Percentiles rank a stretch among this genome's conserved stretches.
Evolutionary conservation across 1,284 basidiomycete species (phyloP).

Genomic region (Sphaerobolus stellatus): DNA sequence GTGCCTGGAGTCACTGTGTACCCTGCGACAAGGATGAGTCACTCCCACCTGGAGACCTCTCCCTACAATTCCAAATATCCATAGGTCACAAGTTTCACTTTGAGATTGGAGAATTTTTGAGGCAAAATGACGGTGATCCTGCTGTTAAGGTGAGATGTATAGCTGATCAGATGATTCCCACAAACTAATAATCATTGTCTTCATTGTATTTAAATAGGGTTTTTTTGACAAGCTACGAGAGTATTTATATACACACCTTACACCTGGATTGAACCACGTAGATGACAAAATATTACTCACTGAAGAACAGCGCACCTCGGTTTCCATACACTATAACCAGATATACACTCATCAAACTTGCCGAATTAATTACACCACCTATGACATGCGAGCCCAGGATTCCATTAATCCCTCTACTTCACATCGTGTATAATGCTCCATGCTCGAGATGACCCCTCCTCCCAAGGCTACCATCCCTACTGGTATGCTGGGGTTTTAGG

Average conservation of each 20-base stretch:
- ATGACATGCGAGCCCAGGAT: conserved; percentile 39
- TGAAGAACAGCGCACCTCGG: neutral
- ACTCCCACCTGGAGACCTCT: no score
- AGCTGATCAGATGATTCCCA: neutral
- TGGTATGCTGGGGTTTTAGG: conserved; percentile 37
- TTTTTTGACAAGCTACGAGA: no score
- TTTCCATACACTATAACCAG: neutral
- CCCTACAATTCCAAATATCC: neutral
- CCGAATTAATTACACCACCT: conserved; percentile 45
- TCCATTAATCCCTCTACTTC: conserved; percentile 23
- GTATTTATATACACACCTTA: no score
- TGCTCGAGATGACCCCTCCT: conserved; percentile 15
- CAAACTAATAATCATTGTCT: no score
- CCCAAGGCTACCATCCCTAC: conserved; percentile 23
- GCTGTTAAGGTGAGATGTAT: neutral
- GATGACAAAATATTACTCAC: neutral
- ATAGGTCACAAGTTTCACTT: neutral
- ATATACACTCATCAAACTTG: conserved; percentile 24
- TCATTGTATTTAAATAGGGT: no score
- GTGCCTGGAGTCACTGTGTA: no score
- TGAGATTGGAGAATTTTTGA: neutral
- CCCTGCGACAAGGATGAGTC: no score
- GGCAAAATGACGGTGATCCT: neutral
- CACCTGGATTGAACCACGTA: no score
- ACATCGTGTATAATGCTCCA: conserved; percentile 23